A percentile compares a stretch with the other conserved stretches of the same genome.
Conservation (phyloP, 306 rosid species). For the Begonia loranthoides region DNA sequence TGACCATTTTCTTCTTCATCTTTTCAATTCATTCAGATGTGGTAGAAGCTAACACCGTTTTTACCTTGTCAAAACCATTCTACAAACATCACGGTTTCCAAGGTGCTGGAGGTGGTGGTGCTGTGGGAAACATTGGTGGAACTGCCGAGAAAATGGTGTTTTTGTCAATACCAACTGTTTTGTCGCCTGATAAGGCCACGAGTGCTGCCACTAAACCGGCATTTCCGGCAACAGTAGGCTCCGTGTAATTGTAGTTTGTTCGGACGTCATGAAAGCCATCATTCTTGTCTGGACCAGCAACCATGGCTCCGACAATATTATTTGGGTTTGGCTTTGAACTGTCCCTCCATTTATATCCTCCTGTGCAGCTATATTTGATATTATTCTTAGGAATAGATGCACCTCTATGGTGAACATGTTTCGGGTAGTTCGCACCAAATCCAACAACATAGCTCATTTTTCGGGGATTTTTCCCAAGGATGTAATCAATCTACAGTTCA, state of each 20-base stretch:
- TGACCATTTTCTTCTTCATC: slow-evolving; percentile 4
- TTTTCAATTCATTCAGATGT: background rate
- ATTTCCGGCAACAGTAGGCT: slow-evolving; percentile 93
- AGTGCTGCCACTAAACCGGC: slow-evolving; percentile 92
- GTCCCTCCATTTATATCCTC: slow-evolving; percentile 99
- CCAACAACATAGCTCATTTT: slow-evolving; percentile 88
- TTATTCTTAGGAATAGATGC: slow-evolving; percentile 90
- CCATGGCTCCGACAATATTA: slow-evolving; percentile 82
- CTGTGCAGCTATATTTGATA: slow-evolving; percentile 78
- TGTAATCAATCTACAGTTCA: slow-evolving; percentile 67
- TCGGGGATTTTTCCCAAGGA: slow-evolving; percentile 79
- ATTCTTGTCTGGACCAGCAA: slow-evolving; percentile 86
- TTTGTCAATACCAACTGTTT: slow-evolving; percentile 48
- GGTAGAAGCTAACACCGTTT: slow-evolving; percentile 3
- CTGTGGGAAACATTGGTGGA: slow-evolving; percentile 98
- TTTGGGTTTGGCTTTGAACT: slow-evolving; percentile 68
- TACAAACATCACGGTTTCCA: slow-evolving; percentile 60
- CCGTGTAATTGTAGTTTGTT: slow-evolving; percentile 78
- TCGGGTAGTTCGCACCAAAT: slow-evolving; percentile 82
- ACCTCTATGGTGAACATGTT: slow-evolving; percentile 88
- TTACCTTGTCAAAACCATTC: too few species aligned
- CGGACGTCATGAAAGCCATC: slow-evolving; percentile 95
- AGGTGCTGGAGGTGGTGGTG: slow-evolving; percentile 99
- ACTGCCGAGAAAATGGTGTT: slow-evolving; percentile 87
- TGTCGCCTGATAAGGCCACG: slow-evolving; percentile 80